Percentiles rank a stretch among this genome's conserved stretches.
These are phyloP conservation scores for Microsporum canis DNA, from an alignment of 2,329 filamentous ascomycete genomes.

Conservation along the genomic window DNA sequence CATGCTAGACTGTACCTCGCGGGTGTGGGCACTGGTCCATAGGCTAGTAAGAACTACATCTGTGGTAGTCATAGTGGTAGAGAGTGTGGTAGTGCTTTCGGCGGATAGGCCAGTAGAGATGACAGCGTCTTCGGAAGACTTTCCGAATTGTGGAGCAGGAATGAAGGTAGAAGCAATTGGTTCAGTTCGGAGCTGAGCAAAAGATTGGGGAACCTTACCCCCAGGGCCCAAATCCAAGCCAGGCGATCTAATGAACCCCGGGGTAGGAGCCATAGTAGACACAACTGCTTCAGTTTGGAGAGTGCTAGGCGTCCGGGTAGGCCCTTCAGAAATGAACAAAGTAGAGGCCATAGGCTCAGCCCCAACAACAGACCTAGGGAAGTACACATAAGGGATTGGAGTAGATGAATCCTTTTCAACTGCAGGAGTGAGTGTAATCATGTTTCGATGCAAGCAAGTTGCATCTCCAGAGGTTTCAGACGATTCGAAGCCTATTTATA, in stretches of 20 bases:
- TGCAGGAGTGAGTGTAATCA: neutral
- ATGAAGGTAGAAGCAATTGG: neutral
- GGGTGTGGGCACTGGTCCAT: neutral
- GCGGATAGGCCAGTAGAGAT: neutral
- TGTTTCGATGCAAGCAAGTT: neutral
- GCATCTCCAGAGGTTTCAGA: constrained; percentile 1
- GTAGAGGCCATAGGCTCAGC: neutral
- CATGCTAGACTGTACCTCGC: neutral
- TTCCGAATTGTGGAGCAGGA: neutral
- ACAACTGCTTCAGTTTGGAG: neutral
- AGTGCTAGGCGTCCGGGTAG: neutral
- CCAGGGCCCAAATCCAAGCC: neutral
- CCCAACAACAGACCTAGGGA: neutral
- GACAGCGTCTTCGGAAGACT: neutral
- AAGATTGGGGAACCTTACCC: neutral
- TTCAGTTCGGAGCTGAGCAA: neutral
- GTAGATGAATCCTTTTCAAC: neutral
- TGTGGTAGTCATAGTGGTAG: neutral
- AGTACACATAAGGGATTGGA: neutral
- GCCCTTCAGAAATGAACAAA: neutral
- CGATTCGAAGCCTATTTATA: neutral
- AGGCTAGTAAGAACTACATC: neutral
- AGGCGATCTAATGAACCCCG: neutral
- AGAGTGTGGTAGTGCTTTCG: constrained; percentile 1
- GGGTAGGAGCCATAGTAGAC: neutral